Evolutionary conservation across 1,284 basidiomycete genomes (phyloP), one percentile per base, ranked within the genome.

Genomic region (Pseudozyma tsukubaensis): DNA sequence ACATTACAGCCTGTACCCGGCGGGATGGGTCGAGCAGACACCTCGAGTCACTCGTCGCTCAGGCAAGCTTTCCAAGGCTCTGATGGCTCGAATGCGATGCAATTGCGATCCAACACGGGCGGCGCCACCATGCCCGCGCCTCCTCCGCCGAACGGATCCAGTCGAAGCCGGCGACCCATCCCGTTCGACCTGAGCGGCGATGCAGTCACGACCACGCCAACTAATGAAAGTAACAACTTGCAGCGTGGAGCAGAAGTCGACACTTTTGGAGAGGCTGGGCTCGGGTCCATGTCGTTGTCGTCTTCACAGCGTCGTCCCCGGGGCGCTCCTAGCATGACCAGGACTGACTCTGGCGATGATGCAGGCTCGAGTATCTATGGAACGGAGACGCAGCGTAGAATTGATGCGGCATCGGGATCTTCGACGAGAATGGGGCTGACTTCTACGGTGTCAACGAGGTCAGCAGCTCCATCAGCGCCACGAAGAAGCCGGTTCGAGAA

Each of bases 401-500:
- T 29, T 10, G 12, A 7, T 7, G 18, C 34, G 10, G 48, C 40
- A 21, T 44, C 49, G 8, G 12, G 16, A 2, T 29, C 44, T 36
- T 34, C 55, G 14, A 18, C 48, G 19, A 63, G 57, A 18, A 12
- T 44, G 39, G 50, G 53, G 3, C n/a, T 70, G 45, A 59, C 21
- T 21, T 61, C 68, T 12, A 65, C 29, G 24, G 62, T 59, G 1
- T 50, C 61, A 7, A 37, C 68, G 1, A 21, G 60, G n/a, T 10
- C 58, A 37, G 29, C 18, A 5, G 35, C 54, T 18, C 44, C 53
- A 32, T 11, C 37, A 13, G 59, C 54, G 32, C 56, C 58, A 4
- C 37, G 70, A 16, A 55, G 60, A 18, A 71, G 70, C 37, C 72
- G 71, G 5, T 76, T 67, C 32, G 76, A 73, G 49, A 72, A 64